These are phyloP conservation scores for Arabidopsis suecica DNA, from an alignment of 345 rosid genomes.

Conservation along the genomic window DNA sequence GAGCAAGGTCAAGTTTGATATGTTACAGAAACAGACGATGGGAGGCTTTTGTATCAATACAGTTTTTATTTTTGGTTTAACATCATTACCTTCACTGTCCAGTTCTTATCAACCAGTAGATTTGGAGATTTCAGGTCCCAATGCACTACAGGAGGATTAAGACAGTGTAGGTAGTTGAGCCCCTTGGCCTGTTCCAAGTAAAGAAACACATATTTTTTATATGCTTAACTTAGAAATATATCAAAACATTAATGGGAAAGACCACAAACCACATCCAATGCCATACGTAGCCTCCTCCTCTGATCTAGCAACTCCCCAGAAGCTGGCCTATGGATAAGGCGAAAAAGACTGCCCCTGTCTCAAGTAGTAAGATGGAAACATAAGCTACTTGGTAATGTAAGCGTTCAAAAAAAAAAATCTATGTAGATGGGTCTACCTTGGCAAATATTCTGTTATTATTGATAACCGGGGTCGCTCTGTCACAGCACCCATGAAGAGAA, in stretches of 20 bases:
- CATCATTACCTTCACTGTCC: slow-evolving; percentile 84
- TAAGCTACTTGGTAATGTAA: slow-evolving; percentile 18
- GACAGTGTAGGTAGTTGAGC: slow-evolving; percentile 90
- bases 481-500: slow-evolving; percentile 99
- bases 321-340: slow-evolving; percentile 86
- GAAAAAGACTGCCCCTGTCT: slow-evolving; percentile 92
- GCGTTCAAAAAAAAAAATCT: neutral
- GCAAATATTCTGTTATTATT: slow-evolving; percentile 90
- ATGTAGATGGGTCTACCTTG: slow-evolving; percentile 57
- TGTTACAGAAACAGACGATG: neutral
- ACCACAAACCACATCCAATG: slow-evolving; percentile 83
- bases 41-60: neutral
- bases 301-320: slow-evolving; percentile 85
- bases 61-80: neutral
- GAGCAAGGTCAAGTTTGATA: neutral
- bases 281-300: slow-evolving; percentile 90
- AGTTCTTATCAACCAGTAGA: slow-evolving; percentile 91
- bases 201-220: slow-evolving; percentile 9
- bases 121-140: slow-evolving; percentile 99
- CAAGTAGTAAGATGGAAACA: slow-evolving; percentile 26
- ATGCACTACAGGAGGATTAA: slow-evolving; percentile 88
- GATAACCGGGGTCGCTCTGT: slow-evolving; percentile 86
- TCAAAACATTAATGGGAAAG: neutral
- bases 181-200: slow-evolving; percentile 87
- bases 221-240: neutral